Percentiles rank a stretch among this genome's conserved stretches.
Evolutionary conservation across 2,329 filamentous ascomycete genomes (phyloP).

Genomic region (Calonectria hongkongensis): DNA sequence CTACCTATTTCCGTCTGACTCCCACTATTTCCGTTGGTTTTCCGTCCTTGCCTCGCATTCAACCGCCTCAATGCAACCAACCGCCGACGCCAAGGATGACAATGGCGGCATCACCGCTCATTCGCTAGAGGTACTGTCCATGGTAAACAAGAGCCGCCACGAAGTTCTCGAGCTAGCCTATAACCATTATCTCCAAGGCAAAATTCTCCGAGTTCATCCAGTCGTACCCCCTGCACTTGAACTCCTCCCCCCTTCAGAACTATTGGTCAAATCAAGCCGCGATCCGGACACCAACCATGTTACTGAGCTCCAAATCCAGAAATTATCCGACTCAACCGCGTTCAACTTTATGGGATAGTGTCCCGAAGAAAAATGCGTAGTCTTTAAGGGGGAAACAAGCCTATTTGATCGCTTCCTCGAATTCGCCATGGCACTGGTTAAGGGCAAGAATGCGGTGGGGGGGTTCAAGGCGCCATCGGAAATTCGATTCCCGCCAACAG

Average conservation of each 20-base stretch:
- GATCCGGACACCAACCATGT: constrained; percentile 32
- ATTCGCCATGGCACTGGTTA: constrained; percentile 38
- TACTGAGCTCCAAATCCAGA: constrained; percentile 40
- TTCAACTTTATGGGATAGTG: constrained; percentile 53
- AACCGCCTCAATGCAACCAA: constrained; percentile 5
- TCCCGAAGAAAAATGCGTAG: constrained; percentile 43
- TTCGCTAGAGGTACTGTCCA: background rate
- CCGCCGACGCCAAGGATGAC: background rate
- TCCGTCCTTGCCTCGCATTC: background rate
- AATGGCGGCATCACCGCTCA: constrained; percentile 6
- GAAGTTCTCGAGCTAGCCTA: constrained; percentile 43
- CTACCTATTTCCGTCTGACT: background rate
- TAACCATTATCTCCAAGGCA: constrained; percentile 41
- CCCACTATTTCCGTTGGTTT: constrained; percentile 1
- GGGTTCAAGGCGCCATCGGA: constrained; percentile 44
- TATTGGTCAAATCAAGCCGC: constrained; percentile 38
- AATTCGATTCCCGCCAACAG: constrained; percentile 46
- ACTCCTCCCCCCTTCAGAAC: constrained; percentile 42
- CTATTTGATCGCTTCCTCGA: constrained; percentile 48
- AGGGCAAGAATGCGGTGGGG: constrained; percentile 25
- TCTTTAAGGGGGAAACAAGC: constrained; percentile 50
- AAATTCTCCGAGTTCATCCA: constrained; percentile 21
- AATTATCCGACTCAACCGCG: constrained; percentile 38
- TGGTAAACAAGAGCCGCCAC: constrained; percentile 31
- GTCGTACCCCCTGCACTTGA: constrained; percentile 35